Percentiles rank a stretch among this genome's conserved stretches.
These are phyloP conservation scores for Lactarius quietus DNA, from an alignment of 768 basidiomycete genomes.

Conservation along the genomic window DNA sequence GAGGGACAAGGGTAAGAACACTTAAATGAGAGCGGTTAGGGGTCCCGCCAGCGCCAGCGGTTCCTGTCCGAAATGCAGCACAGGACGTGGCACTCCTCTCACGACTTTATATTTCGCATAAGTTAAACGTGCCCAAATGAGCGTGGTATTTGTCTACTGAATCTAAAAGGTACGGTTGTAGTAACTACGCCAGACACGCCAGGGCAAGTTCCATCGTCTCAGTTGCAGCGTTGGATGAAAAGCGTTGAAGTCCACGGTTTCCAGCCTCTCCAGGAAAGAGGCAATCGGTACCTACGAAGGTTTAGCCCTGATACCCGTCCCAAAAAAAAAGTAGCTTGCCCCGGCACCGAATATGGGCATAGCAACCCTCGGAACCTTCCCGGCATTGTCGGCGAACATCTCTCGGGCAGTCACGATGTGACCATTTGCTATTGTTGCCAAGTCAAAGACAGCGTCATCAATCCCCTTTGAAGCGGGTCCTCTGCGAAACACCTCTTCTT, in stretches of 20 bases:
- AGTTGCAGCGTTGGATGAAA: constrained; percentile 60
- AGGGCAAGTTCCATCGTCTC: constrained; percentile 76
- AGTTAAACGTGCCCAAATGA: constrained; percentile 1
- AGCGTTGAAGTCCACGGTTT: constrained; percentile 66
- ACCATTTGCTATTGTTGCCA: constrained; percentile 78
- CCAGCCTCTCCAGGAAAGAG: constrained; percentile 61
- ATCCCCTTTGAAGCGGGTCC: constrained; percentile 54
- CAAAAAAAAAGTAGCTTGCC: constrained; percentile 43
- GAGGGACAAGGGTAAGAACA: constrained; percentile 15
- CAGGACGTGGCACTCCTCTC: constrained; percentile 10
- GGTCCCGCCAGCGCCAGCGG: constrained; percentile 3
- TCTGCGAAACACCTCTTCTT: constrained; percentile 72
- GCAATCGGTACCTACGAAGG: constrained; percentile 58
- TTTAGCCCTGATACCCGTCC: background rate
- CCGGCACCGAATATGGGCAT: constrained; percentile 71
- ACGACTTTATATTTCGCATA: background rate
- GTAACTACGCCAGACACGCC: constrained; percentile 60
- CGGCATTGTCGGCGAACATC: constrained; percentile 54
- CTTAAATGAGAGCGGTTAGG: background rate
- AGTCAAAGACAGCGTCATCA: constrained; percentile 77
- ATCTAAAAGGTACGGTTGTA: constrained; percentile 40
- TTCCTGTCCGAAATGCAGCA: background rate
- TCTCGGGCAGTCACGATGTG: constrained; percentile 70
- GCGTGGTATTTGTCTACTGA: background rate
- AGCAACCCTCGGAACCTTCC: constrained; percentile 51